Evolutionary conservation across 1,284 basidiomycete genomes (phyloP).

Genomic region (Cutaneotrichosporon sp.): DNA sequence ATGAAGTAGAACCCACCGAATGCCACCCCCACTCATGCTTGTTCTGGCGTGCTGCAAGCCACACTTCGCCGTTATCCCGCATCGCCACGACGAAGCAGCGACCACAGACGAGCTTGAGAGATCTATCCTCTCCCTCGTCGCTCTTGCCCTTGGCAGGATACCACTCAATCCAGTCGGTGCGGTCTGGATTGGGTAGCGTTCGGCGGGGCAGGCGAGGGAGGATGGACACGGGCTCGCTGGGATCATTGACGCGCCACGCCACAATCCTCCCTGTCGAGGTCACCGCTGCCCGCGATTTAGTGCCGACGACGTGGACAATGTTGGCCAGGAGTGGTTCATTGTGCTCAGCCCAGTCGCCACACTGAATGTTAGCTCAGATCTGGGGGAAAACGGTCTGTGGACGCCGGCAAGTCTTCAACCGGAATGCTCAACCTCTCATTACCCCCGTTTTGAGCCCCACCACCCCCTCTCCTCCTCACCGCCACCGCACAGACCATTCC

Average conservation of each 20-base stretch:
- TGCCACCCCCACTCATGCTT: neutral
- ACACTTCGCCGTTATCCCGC: slow-evolving; percentile 1
- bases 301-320: slow-evolving; percentile 1
- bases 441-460: neutral
- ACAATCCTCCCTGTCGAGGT: slow-evolving; percentile 1
- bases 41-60: neutral
- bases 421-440: neutral
- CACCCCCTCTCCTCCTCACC: too few relatives aligned
- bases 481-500: too few relatives aligned
- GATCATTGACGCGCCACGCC: neutral
- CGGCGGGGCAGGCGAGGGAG: neutral
- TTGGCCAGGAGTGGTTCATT: neutral
- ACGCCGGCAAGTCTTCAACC: neutral
- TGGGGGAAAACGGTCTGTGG: neutral
- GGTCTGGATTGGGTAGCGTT: neutral
- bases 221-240: neutral
- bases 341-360: neutral
- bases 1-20: neutral
- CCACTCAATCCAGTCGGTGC: slow-evolving; percentile 1
- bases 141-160: neutral
- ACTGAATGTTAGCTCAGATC: neutral
- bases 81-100: neutral
- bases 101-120: neutral
- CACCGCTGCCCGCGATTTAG: slow-evolving; percentile 1
- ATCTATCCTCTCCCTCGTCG: neutral